Evolutionary conservation across 345 rosid genomes (phyloP).

Genomic region (Eucalyptus melliodora): DNA sequence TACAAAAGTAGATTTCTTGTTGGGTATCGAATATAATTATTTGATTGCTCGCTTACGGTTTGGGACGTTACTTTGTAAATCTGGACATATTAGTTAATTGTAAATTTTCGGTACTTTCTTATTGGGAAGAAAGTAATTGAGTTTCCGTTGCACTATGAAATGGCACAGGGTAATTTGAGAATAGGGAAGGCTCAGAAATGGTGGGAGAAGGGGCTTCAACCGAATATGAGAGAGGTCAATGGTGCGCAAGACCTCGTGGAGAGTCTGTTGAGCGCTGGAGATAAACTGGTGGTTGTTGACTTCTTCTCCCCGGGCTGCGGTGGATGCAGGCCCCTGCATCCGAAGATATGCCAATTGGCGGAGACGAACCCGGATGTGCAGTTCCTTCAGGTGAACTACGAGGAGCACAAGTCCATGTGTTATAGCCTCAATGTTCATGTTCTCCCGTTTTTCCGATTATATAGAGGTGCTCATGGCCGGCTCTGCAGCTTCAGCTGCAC

Average conservation of each 20-base stretch:
- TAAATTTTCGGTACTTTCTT: not conserved
- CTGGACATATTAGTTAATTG: not conserved
- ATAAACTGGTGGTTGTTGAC: constrained; percentile 72
- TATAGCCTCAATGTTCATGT: constrained; percentile 89
- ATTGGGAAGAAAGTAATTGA: not conserved
- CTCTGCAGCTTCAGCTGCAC: constrained; percentile 95
- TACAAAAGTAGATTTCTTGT: not conserved
- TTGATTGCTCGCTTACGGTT: not conserved
- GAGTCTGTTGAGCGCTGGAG: constrained; percentile 57
- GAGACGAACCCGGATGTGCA: constrained; percentile 65
- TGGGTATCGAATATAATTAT: not conserved
- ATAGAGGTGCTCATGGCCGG: constrained; percentile 83
- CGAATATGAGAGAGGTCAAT: constrained; percentile 73
- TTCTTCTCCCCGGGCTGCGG: constrained; percentile 99
- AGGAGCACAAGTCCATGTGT: constrained; percentile 95
- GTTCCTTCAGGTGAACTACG: constrained; percentile 85
- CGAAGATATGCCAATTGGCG: constrained; percentile 89
- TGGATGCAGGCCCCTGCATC: constrained; percentile 95
- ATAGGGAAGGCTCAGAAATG: constrained; percentile 40
- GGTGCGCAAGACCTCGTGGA: constrained; percentile 89
- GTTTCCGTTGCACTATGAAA: not conserved
- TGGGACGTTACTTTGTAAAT: not conserved
- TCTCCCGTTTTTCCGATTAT: constrained; percentile 82
- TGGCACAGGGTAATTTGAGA: not conserved
- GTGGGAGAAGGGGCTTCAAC: constrained; percentile 83